Conservation (phyloP, 2,329 filamentous ascomycete species). For the Aspergillus sergii region DNA sequence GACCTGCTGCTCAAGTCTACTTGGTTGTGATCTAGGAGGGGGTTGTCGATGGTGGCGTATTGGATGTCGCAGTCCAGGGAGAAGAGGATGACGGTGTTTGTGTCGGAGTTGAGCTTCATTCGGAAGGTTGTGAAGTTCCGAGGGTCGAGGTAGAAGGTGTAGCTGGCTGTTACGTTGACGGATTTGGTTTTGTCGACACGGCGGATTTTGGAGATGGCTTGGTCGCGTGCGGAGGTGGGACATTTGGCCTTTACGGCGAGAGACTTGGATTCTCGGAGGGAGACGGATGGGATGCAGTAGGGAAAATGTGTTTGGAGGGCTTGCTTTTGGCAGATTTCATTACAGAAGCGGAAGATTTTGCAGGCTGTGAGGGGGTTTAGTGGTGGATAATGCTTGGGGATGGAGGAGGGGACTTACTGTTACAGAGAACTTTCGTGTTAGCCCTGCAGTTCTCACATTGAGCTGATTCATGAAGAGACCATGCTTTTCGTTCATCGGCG, state of each 20-base stretch:
- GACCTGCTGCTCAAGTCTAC: background rate
- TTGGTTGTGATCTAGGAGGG: background rate
- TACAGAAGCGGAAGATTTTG: slow-evolving; percentile 34
- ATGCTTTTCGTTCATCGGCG: slow-evolving; percentile 28
- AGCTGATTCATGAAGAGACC: slow-evolving; percentile 27
- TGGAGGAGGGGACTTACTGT: slow-evolving; percentile 22
- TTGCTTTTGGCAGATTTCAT: slow-evolving; percentile 27
- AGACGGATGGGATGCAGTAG: slow-evolving; percentile 33
- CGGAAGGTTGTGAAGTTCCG: slow-evolving; percentile 37
- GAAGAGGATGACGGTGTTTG: slow-evolving; percentile 34
- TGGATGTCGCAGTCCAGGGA: slow-evolving; percentile 30
- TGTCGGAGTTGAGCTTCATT: slow-evolving; percentile 31
- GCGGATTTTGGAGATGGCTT: slow-evolving; percentile 30
- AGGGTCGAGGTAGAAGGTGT: slow-evolving; percentile 34
- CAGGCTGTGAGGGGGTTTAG: slow-evolving; percentile 24
- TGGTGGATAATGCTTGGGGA: background rate
- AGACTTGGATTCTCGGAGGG: slow-evolving; percentile 34
- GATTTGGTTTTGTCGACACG: slow-evolving; percentile 16
- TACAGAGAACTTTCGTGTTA: slow-evolving; percentile 28
- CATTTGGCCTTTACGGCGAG: slow-evolving; percentile 31
- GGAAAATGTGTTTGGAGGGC: slow-evolving; percentile 17
- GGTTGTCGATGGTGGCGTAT: slow-evolving; percentile 25
- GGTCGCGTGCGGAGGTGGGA: slow-evolving; percentile 25
- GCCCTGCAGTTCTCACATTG: slow-evolving; percentile 25
- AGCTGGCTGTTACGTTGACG: slow-evolving; percentile 26